Percentiles rank a stretch among this genome's conserved stretches.
These are phyloP conservation scores for Nemophila menziesii DNA, from an alignment of 257 asterid genomes.

Conservation along the genomic window DNA sequence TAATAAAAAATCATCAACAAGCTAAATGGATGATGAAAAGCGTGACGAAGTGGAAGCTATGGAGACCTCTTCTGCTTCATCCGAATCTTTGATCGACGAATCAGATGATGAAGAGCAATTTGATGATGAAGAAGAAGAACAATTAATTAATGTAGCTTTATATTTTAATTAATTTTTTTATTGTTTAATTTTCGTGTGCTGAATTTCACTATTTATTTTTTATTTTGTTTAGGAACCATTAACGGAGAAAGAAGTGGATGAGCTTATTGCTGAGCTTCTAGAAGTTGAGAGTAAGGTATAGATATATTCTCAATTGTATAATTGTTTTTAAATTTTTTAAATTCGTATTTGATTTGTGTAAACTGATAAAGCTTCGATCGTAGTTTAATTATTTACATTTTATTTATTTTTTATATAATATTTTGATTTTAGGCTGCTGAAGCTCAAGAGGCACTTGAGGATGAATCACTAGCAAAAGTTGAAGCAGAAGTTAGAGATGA, in stretches of 20 bases:
- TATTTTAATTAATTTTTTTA: neutral
- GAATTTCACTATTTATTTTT: no score
- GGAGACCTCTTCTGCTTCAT: slow-evolving; percentile 13
- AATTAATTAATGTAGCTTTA: no score
- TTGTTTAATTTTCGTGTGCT: slow-evolving; percentile 6
- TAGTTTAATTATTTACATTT: slow-evolving; percentile 8
- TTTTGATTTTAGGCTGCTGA: slow-evolving; percentile 70
- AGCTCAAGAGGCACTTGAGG: slow-evolving; percentile 89
- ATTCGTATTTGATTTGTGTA: slow-evolving; percentile 5
- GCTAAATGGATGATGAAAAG: no score
- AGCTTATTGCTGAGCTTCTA: slow-evolving; percentile 73
- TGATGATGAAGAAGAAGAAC: slow-evolving; percentile 9
- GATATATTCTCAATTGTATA: neutral
- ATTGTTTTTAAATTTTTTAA: neutral
- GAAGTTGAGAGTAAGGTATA: slow-evolving; percentile 83
- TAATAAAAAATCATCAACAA: no score
- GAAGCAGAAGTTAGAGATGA: slow-evolving; percentile 88
- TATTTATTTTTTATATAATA: slow-evolving; percentile 3
- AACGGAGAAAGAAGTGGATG: slow-evolving; percentile 79
- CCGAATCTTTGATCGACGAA: slow-evolving; percentile 24
- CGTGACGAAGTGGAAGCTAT: slow-evolving; percentile 6
- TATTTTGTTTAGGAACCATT: slow-evolving; percentile 80
- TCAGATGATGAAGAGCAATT: slow-evolving; percentile 16
- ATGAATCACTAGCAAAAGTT: slow-evolving; percentile 62
- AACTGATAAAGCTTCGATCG: neutral